Evolutionary conservation across 225 moss, liverwort and hornwort species (phyloP).

Genomic region (Thuidium tamariscinum): DNA sequence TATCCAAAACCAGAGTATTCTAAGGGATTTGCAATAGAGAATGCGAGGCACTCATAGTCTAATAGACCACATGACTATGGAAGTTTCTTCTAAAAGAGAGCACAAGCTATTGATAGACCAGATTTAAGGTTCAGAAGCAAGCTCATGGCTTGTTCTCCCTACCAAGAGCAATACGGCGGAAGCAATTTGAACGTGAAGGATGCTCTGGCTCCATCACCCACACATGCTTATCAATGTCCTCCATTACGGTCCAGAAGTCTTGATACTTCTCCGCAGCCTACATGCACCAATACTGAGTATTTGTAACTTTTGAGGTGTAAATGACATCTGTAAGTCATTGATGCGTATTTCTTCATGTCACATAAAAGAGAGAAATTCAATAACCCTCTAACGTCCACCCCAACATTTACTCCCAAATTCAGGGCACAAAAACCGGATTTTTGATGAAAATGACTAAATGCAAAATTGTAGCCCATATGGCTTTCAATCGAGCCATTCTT

Average conservation of each 20-base stretch:
- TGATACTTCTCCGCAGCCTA: constrained; percentile 63
- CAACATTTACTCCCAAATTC: not conserved
- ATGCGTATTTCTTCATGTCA: not conserved
- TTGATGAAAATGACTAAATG: not conserved
- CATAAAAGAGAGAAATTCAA: not conserved
- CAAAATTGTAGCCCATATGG: not conserved
- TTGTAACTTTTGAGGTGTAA: not conserved
- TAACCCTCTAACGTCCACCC: not conserved
- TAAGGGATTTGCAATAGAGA: not conserved
- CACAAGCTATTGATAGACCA: not conserved
- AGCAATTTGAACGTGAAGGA: constrained; percentile 70
- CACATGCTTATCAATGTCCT: constrained; percentile 81
- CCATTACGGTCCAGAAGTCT: constrained; percentile 84
- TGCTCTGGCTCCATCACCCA: constrained; percentile 92
- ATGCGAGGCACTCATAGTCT: not conserved
- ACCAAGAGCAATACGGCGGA: constrained; percentile 89
- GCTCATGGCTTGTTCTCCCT: not conserved
- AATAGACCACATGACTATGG: not conserved
- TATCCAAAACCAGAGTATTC: not conserved
- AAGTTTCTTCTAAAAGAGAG: not conserved
- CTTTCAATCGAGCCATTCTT: not conserved
- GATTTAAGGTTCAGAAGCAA: not conserved
- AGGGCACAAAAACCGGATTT: not conserved
- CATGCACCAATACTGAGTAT: not conserved
- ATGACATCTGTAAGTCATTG: not conserved